A percentile compares a stretch with the other conserved stretches of the same genome.
phyloP scores from a whole-genome alignment of 73 alveolate genomes.

The Symbiodinium pilosum region DNA sequence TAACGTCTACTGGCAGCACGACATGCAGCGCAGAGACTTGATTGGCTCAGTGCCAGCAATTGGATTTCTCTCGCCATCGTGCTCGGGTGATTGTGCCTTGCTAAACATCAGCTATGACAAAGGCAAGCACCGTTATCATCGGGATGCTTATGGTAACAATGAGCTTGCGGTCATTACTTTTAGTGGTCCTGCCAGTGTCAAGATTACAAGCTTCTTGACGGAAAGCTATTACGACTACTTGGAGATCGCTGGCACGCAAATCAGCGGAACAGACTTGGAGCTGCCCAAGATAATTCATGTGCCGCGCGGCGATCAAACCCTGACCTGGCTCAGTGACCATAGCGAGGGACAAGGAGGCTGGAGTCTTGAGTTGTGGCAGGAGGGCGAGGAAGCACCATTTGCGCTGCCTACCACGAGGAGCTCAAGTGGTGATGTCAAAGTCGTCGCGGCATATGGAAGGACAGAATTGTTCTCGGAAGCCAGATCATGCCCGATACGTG shows the following conservation, averaged over 20 bases:
- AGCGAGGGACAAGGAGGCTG: conserved; percentile 68
- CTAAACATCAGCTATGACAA: conserved; percentile 21
- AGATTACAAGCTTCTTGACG: neutral
- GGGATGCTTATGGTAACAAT: conserved; percentile 73
- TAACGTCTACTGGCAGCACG: conserved; percentile 62
- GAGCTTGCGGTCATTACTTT: conserved; percentile 72
- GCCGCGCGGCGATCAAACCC: conserved; percentile 50
- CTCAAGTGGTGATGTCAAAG: neutral
- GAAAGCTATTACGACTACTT: conserved; percentile 55
- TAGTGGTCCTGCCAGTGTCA: conserved; percentile 75
- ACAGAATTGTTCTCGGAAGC: conserved; percentile 42
- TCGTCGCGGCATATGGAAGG: conserved; percentile 59
- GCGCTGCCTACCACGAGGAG: neutral
- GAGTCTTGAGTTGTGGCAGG: conserved; percentile 62
- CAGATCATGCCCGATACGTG: neutral
- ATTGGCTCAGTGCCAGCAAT: conserved; percentile 47
- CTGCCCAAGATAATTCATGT: conserved; percentile 35
- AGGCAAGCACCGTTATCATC: conserved; percentile 24
- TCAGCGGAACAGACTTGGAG: conserved; percentile 48
- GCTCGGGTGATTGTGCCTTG: conserved; percentile 35
- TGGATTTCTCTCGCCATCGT: conserved; percentile 26
- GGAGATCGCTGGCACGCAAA: conserved; percentile 50
- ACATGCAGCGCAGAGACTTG: conserved; percentile 6
- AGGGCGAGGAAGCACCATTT: conserved; percentile 1
- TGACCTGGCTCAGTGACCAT: conserved; percentile 74